Conservation (phyloP, 306 rosid species). For the Trifolium pratense region DNA sequence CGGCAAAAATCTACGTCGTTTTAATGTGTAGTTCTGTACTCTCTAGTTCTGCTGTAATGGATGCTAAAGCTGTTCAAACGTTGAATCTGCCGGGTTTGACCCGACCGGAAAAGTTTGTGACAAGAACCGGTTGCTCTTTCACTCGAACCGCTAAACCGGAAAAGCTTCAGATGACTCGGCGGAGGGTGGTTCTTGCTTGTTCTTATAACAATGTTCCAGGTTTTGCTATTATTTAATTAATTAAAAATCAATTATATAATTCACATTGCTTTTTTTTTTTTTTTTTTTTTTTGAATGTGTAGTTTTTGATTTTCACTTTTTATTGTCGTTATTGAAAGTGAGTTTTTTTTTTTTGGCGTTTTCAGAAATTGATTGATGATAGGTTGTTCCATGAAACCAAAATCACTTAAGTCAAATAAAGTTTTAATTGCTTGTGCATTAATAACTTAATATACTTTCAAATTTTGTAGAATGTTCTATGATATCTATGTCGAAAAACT, state of each 20-base stretch:
- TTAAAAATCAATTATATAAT: not conserved
- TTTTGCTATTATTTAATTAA: conserved; percentile 29
- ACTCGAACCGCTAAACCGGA: conserved; percentile 46
- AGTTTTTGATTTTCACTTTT: conserved; percentile 9
- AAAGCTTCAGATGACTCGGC: conserved; percentile 47
- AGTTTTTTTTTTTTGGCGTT: conserved; percentile 7
- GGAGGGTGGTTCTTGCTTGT: conserved; percentile 49
- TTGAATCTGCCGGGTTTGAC: conserved; percentile 52
- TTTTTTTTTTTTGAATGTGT: not conserved
- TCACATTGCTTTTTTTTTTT: not conserved
- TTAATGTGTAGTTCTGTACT: not conserved
- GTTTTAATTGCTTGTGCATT: not conserved
- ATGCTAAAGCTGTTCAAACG: conserved; percentile 53
- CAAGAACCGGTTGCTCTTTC: conserved; percentile 45
- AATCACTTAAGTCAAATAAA: not conserved
- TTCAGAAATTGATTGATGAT: conserved; percentile 7
- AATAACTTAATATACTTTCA: not conserved
- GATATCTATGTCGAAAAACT: not conserved
- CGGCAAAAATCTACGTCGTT: conserved; percentile 25
- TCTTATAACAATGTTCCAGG: conserved; percentile 73
- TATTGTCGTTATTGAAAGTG: not conserved
- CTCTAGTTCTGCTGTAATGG: conserved; percentile 46
- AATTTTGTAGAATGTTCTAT: not conserved
- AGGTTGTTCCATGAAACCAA: conserved; percentile 11
- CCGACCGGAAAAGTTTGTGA: conserved; percentile 46